Base-by-base conservation (phyloP, 2,329 filamentous ascomycete species). In the Arthroderma uncinatum region DNA sequence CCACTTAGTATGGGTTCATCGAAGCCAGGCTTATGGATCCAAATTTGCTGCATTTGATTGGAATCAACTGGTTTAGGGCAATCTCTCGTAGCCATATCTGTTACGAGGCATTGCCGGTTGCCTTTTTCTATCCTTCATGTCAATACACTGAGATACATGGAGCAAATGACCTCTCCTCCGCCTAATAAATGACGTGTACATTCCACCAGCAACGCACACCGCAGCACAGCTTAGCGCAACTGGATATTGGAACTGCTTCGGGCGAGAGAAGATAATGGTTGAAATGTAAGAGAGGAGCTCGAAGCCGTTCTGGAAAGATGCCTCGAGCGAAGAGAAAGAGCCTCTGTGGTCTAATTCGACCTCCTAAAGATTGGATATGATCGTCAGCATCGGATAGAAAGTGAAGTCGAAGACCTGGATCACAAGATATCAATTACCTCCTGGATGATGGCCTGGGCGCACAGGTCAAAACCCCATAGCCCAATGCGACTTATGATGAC, bases 381-480 rank as follows among this genome's bases (percentile, higher is more conserved):
- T 34, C 12, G 33, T 34, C 12, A 34, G 33, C 12, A 34, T 34
- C 33, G 33, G 33, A 34, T 34, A 6, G 33, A 34, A n/a, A n/a
- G n/a, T 34, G 33, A 6, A 34, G 33, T 34, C 33, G 33, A 34
- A 5, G 12, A 34, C n/a, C n/a, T n/a, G n/a, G n/a, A n/a, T n/a
- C n/a, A n/a, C n/a, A n/a, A n/a, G n/a, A n/a, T n/a, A n/a, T n/a
- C n/a, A n/a, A n/a, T n/a, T n/a, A 55, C 53, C 23, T 40, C 53
- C 25, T 55, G 53, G 12, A 55, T 21, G 6, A 85, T 78, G 28
- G 76, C 73, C 64, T 86, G 82, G 1, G 75, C 76, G 10, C 76
- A 82, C 1, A 85, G 66, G 62, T 85, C 83, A 60, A 80, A 85
- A 0, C 81, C 80, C 76, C 82, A 79, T 0, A 86, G 72, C 0